Conservation (phyloP, 2,329 filamentous ascomycete genomes). For the Escovopsis weberi region DNA sequence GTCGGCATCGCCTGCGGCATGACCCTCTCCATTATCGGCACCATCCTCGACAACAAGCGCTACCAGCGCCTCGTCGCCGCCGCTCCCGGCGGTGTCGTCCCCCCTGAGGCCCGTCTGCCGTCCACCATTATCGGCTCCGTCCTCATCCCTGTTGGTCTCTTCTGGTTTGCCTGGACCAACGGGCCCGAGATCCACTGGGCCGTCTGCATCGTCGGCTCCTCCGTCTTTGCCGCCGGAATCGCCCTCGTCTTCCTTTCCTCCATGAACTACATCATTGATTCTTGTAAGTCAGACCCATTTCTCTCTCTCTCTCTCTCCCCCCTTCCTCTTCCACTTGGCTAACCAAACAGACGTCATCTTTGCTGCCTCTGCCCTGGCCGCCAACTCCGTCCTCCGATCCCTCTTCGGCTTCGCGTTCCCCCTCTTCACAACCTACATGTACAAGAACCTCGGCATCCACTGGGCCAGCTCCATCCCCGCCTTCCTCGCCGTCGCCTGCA, state of each 20-base stretch:
- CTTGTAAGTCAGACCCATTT: slow-evolving; percentile 23
- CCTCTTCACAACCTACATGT: slow-evolving; percentile 51
- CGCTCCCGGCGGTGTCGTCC: slow-evolving; percentile 38
- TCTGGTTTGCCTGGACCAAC: slow-evolving; percentile 55
- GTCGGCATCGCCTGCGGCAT: slow-evolving; percentile 51
- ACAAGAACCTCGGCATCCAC: slow-evolving; percentile 49
- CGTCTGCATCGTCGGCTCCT: slow-evolving; percentile 29
- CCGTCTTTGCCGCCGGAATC: slow-evolving; percentile 38
- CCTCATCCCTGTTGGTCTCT: slow-evolving; percentile 43
- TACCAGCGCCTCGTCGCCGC: slow-evolving; percentile 31
- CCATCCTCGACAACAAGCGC: slow-evolving; percentile 36
- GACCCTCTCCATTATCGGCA: slow-evolving; percentile 38
- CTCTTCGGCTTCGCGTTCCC: slow-evolving; percentile 61
- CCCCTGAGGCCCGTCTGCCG: slow-evolving; percentile 49
- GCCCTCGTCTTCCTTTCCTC: slow-evolving; percentile 53
- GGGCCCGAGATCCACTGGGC: slow-evolving; percentile 40
- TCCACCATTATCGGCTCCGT: slow-evolving; percentile 45
- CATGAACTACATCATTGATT: slow-evolving; percentile 54
- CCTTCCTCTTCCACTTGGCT: slow-evolving; percentile 2
- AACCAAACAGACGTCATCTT: slow-evolving; percentile 46
- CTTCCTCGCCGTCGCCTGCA: slow-evolving; percentile 56
- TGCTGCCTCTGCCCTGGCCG: slow-evolving; percentile 60
- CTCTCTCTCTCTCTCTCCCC: background rate
- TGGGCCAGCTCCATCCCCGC: slow-evolving; percentile 63
- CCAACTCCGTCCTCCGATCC: slow-evolving; percentile 56